These are phyloP conservation scores for Phaeophleospora eucalypticola DNA, from an alignment of 2,329 filamentous ascomycete species.

Conservation along the genomic window DNA sequence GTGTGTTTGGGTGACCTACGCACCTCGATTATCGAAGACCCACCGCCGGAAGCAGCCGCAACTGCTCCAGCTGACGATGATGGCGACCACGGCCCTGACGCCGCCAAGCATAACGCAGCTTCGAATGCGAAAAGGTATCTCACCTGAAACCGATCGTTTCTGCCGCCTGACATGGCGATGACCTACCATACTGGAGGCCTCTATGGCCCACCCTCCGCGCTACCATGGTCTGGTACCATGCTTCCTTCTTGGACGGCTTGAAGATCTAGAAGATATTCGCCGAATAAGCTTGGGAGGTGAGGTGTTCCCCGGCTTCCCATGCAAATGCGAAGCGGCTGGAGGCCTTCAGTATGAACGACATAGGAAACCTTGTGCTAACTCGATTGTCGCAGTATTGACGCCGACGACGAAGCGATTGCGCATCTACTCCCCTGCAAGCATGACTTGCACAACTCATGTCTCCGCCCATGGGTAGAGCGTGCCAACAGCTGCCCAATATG, in stretches of 20 bases:
- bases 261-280: conserved; percentile 35
- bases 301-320: conserved; percentile 29
- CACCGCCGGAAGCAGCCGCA: conserved; percentile 34
- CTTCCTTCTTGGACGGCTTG: conserved; percentile 39
- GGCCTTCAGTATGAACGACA: conserved; percentile 27
- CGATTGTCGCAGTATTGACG: conserved; percentile 23
- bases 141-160: conserved; percentile 21
- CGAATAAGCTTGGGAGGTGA: conserved; percentile 40
- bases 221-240: conserved; percentile 24
- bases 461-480: conserved; percentile 91
- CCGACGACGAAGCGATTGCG: conserved; percentile 53
- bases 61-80: conserved; percentile 20
- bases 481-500: conserved; percentile 98
- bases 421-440: conserved; percentile 76
- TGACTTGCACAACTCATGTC: conserved; percentile 84
- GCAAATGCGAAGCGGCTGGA: conserved; percentile 26
- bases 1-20: conserved; percentile 68
- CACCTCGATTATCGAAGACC: conserved; percentile 51
- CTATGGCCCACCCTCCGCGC: conserved; percentile 16
- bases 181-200: conserved; percentile 30
- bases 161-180: conserved; percentile 20
- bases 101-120: conserved; percentile 24
- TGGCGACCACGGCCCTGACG: conserved; percentile 21
- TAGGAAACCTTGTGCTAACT: conserved; percentile 25
- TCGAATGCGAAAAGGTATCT: conserved; percentile 32